These are phyloP conservation scores for Daldinia sp. DNA, from an alignment of 2,329 filamentous ascomycete genomes.

Conservation along the genomic window DNA sequence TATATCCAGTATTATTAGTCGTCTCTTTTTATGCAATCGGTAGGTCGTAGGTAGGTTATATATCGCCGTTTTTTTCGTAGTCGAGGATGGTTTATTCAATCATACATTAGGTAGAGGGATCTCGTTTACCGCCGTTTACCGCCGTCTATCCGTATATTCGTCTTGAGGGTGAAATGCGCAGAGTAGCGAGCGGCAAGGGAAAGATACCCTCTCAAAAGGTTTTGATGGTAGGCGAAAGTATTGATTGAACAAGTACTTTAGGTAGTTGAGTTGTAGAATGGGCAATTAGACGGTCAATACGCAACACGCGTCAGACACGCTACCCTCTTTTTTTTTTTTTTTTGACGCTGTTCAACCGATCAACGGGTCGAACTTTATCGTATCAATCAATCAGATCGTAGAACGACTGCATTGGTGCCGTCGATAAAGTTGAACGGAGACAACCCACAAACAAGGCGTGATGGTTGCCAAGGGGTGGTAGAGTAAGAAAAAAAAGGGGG, in stretches of 20 bases:
- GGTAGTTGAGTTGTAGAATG: neutral
- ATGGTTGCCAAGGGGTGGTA: constrained; percentile 23
- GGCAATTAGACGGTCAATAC: constrained; percentile 21
- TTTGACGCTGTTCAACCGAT: constrained; percentile 31
- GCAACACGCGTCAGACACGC: constrained; percentile 41
- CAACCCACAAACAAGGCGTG: constrained; percentile 20
- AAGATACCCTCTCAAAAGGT: constrained; percentile 19
- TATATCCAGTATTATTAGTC: constrained; percentile 33
- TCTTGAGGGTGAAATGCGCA: constrained; percentile 23
- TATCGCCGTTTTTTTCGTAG: constrained; percentile 20
- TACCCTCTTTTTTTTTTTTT: constrained; percentile 11
- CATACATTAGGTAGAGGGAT: constrained; percentile 17
- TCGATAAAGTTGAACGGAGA: constrained; percentile 24
- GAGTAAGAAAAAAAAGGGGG: constrained; percentile 20
- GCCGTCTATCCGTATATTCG: constrained; percentile 40
- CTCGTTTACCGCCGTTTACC: constrained; percentile 9
- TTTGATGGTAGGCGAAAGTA: constrained; percentile 4
- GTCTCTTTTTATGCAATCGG: constrained; percentile 7
- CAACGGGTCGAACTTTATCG: constrained; percentile 34
- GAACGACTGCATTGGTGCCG: constrained; percentile 35
- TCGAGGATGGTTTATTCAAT: constrained; percentile 37
- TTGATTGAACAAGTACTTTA: neutral
- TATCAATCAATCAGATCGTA: constrained; percentile 36
- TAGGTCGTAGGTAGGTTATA: constrained; percentile 12
- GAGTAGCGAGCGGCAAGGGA: constrained; percentile 50